Evolutionary conservation across 805 yeast species (phyloP), one percentile per base, ranked within the genome.

Genomic region (Candida sithepensis): DNA sequence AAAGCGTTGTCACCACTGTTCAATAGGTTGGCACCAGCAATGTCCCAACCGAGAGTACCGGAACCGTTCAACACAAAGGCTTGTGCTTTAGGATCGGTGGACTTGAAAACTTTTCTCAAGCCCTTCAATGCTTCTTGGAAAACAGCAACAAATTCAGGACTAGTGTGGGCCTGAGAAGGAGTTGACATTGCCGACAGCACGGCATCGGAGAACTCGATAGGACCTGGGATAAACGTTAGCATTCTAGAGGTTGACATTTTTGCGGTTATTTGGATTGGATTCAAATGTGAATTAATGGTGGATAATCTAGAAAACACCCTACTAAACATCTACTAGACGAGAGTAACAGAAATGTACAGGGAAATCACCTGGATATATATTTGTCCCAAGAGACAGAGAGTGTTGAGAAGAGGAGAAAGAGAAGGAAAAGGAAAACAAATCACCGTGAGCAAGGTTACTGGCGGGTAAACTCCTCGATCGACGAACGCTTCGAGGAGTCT

Each of bases 11-110:
- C 96, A 47, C 81, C 83, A 2, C 77, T 73, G 16, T 70, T 60
- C 45, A 88, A 60, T 55, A 90, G 73, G 69, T 92, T 91, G 30
- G 96, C 77, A 22, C 85, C 96, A 38, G 81, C 84, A 52, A 91
- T 72, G 61, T 91, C 98, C 96, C 97, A 91, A 33, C 98, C 98
- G 38, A 91, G 75, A 19, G 97, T 89, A 48, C 98, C 98, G 2
- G 96, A 85, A 39, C 97, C 98, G 3, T 94, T 77, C 48, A 92
- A 63, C 14, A 92, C 87, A 50, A 87, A 75, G 7, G 91, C 88
- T 70, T 88, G 96, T 33, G 94, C 79, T n/a, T 68, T 63, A 13
- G 79, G 66, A 58, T 77, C 81, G 23, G 80, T 70, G 24, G 92
- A 82, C 62, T 83, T 78, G 77, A 91, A 91, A 55, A 92, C 68